Percentiles rank a stretch among this genome's conserved stretches.
Evolutionary conservation across 176 grass and related monocot genomes (phyloP).

Genomic region (Thalia dealbata): DNA sequence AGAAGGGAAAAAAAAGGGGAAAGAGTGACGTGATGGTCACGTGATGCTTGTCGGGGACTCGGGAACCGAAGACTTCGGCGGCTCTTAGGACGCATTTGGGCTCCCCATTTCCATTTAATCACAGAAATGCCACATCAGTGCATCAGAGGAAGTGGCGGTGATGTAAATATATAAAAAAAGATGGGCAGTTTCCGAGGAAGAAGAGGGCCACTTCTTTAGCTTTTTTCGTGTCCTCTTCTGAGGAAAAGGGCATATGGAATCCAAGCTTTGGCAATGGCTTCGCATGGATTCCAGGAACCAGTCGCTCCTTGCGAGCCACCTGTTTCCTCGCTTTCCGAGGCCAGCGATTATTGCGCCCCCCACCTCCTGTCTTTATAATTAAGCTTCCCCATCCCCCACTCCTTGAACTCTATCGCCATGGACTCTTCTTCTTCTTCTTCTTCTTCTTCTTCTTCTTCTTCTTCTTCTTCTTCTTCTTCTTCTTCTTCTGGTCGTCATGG

Average conservation of each 20-base stretch:
- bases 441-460: not conserved
- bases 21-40: not conserved
- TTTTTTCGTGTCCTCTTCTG: no score
- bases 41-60: not conserved
- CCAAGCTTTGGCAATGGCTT: no score
- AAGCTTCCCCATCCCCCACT: no score
- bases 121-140: not conserved
- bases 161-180: no score
- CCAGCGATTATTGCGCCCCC: not conserved
- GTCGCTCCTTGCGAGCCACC: not conserved
- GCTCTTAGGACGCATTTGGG: not conserved
- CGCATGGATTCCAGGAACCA: no score
- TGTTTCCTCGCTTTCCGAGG: not conserved
- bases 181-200: no score
- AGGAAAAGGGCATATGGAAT: no score
- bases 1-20: not conserved
- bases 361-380: not conserved
- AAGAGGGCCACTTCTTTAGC: no score
- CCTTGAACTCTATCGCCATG: not conserved
- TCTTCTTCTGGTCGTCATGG: not conserved
- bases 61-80: not conserved
- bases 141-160: not conserved
- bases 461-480: not conserved
- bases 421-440: not conserved
- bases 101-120: not conserved